Conservation (phyloP, 139 green algal species). For the Pseudopediastrum boryanum region DNA sequence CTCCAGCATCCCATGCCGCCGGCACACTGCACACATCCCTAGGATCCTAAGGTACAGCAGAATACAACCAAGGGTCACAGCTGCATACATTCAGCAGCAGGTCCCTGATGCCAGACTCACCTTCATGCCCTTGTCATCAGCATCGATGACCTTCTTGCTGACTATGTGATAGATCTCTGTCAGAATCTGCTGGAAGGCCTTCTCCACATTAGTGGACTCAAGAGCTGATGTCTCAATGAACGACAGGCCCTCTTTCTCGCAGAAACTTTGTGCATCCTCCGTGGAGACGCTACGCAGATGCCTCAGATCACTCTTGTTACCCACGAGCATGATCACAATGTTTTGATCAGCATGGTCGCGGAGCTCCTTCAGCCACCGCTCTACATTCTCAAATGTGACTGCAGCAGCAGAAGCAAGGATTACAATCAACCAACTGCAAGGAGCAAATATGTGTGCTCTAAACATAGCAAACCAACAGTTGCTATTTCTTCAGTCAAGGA, state of each 20-base stretch:
- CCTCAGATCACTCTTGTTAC: constrained; percentile 98
- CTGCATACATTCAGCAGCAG: background rate
- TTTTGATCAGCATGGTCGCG: constrained; percentile 97
- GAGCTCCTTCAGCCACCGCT: constrained; percentile 98
- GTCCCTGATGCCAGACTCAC: too few relatives aligned
- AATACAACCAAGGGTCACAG: too few relatives aligned
- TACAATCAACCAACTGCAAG: too few relatives aligned
- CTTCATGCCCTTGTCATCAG: constrained; percentile 54
- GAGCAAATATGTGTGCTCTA: too few relatives aligned
- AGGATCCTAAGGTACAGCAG: too few relatives aligned
- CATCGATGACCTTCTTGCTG: constrained; percentile 87
- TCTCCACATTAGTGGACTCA: constrained; percentile 98
- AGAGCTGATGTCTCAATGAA: constrained; percentile 99
- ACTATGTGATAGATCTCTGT: constrained; percentile 99
- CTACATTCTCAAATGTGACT: constrained; percentile 98
- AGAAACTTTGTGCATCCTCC: constrained; percentile 90
- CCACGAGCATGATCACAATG: constrained; percentile 99
- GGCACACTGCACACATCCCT: too few relatives aligned
- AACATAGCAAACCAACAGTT: too few relatives aligned
- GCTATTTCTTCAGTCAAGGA: too few relatives aligned
- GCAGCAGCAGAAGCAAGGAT: too few relatives aligned
- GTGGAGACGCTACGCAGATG: constrained; percentile 93
- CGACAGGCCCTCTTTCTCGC: constrained; percentile 91
- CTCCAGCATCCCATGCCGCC: too few relatives aligned
- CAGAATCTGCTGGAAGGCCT: constrained; percentile 96